Evolutionary conservation across 768 basidiomycete species (phyloP).

Genomic region (Boletus rubroflammeus): DNA sequence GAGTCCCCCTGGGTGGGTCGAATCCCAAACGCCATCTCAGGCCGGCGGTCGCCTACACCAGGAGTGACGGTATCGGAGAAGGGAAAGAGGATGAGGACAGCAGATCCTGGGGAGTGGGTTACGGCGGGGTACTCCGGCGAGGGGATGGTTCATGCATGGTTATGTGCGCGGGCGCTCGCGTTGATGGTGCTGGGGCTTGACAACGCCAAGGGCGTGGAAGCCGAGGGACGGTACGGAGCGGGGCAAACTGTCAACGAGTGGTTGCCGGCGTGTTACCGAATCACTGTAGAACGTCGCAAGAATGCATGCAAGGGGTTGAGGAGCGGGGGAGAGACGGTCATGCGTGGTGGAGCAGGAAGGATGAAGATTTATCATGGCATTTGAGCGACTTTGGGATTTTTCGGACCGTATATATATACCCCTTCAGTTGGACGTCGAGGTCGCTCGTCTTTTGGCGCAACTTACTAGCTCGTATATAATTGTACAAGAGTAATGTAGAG

Average conservation of each 20-base stretch:
- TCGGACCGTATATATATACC: neutral
- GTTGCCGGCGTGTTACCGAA: conserved; percentile 21
- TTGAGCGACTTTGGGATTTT: neutral
- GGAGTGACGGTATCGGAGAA: conserved; percentile 1
- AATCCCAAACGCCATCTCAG: conserved; percentile 47
- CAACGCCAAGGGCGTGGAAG: conserved; percentile 1
- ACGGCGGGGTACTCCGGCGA: conserved; percentile 69
- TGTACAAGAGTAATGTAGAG: neutral
- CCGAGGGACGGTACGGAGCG: conserved; percentile 19
- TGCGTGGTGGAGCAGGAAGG: conserved; percentile 23
- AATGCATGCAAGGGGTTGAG: conserved; percentile 7
- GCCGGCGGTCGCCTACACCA: conserved; percentile 30
- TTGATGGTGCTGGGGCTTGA: conserved; percentile 52
- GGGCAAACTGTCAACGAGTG: conserved; percentile 24
- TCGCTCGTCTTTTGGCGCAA: neutral
- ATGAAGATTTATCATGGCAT: conserved; percentile 22
- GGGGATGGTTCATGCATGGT: conserved; percentile 71
- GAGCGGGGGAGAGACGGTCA: neutral
- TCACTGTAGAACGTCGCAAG: conserved; percentile 14
- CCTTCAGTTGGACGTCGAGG: neutral
- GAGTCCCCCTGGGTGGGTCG: conserved; percentile 68
- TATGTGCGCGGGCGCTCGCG: conserved; percentile 56
- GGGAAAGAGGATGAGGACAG: conserved; percentile 6
- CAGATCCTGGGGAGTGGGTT: conserved; percentile 62
- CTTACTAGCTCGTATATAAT: neutral